Percentiles rank a stretch among this genome's conserved stretches.
Conservation (phyloP, 176 grass and related monocot genomes). For the Avena insularis region DNA sequence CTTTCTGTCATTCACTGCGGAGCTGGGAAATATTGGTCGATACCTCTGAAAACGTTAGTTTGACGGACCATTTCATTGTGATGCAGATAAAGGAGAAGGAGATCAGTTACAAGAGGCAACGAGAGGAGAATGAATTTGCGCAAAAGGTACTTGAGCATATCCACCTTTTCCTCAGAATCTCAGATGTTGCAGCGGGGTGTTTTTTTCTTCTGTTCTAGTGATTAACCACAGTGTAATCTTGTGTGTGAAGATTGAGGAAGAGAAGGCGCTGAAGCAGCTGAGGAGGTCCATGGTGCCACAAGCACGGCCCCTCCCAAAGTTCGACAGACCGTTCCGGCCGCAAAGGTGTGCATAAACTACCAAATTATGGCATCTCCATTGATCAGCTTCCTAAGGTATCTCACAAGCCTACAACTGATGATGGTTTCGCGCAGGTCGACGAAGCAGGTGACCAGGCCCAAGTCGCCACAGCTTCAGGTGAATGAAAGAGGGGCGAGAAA, state of each 20-base stretch:
- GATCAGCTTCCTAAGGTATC: slow-evolving; percentile 30
- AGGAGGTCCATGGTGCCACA: slow-evolving; percentile 92
- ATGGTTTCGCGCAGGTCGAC: slow-evolving; percentile 50
- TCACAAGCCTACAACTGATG: background rate
- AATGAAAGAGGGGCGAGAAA: slow-evolving; percentile 59
- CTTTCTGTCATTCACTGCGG: background rate
- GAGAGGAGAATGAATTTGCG: slow-evolving; percentile 84
- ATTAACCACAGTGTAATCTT: slow-evolving; percentile 33
- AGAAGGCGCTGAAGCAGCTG: slow-evolving; percentile 90
- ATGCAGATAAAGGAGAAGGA: slow-evolving; percentile 91
- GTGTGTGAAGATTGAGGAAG: slow-evolving; percentile 81
- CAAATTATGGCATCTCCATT: background rate
- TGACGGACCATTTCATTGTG: slow-evolving; percentile 6
- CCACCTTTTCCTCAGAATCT: background rate
- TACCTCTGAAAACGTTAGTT: background rate
- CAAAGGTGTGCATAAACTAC: slow-evolving; percentile 60
- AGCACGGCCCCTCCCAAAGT: slow-evolving; percentile 80
- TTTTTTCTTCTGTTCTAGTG: background rate
- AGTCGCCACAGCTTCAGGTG: slow-evolving; percentile 75
- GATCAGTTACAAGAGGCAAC: slow-evolving; percentile 72
- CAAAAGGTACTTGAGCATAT: slow-evolving; percentile 59
- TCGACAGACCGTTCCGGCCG: slow-evolving; percentile 83
- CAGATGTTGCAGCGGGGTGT: background rate
- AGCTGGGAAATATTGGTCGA: background rate
- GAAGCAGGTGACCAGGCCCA: slow-evolving; percentile 72